Evolutionary conservation across 2,329 filamentous ascomycete genomes (phyloP).

Genomic region (Penicillium sp.): DNA sequence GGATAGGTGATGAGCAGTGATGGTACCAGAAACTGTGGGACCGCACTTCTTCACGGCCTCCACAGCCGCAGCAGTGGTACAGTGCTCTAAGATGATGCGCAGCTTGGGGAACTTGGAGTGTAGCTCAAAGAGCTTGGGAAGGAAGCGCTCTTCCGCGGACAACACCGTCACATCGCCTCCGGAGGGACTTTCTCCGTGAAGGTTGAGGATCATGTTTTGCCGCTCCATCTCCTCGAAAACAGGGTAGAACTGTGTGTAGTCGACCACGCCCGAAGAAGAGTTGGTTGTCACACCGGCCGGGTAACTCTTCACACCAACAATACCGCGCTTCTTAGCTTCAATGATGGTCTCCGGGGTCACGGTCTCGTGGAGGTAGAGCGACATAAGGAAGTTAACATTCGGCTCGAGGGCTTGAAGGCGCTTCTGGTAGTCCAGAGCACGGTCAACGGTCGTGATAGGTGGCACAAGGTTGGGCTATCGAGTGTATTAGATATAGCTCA

Average conservation of each 20-base stretch:
- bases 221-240: conserved; percentile 86
- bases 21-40: conserved; percentile 58
- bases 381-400: conserved; percentile 63
- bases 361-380: conserved; percentile 57
- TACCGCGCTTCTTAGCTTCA: conserved; percentile 62
- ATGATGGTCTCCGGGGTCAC: conserved; percentile 62
- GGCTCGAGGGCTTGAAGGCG: conserved; percentile 53
- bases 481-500: conserved; percentile 15
- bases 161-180: conserved; percentile 46
- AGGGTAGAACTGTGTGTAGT: conserved; percentile 39
- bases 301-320: conserved; percentile 54
- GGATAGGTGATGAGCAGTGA: conserved; percentile 78
- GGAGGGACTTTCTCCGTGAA: conserved; percentile 65
- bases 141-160: conserved; percentile 66
- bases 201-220: conserved; percentile 72
- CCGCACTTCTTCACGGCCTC: conserved; percentile 69
- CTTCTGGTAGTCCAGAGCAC: conserved; percentile 59
- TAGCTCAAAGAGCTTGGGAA: conserved; percentile 67
- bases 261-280: conserved; percentile 44
- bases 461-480: conserved; percentile 56
- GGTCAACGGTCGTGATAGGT: conserved; percentile 52
- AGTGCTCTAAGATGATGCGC: conserved; percentile 63
- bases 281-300: conserved; percentile 49
- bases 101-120: conserved; percentile 62
- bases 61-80: conserved; percentile 72